Conservation (phyloP, 163 green algal genomes). For the Scenedesmus sp. region DNA sequence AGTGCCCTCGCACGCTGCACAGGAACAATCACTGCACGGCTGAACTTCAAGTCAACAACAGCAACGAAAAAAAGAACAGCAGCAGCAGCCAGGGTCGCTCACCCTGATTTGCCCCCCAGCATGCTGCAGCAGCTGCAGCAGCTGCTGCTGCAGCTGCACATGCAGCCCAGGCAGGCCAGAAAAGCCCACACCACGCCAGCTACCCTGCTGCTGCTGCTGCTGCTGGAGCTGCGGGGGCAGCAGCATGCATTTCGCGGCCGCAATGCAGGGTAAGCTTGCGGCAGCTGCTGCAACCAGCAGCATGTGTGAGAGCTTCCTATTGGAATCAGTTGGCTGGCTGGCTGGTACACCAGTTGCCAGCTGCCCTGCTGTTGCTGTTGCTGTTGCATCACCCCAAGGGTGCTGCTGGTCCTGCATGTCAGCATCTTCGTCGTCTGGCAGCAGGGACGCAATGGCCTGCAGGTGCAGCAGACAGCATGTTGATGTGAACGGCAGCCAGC, state of each 20-base stretch:
- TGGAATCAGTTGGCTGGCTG: not conserved
- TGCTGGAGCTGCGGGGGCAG: not conserved
- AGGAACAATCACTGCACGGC: too few relatives aligned
- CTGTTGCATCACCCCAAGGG: not conserved
- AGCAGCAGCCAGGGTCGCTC: not conserved
- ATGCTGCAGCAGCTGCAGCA: slow-evolving; percentile 23
- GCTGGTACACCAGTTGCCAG: not conserved
- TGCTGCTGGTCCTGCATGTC: slow-evolving; percentile 3
- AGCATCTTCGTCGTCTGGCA: not conserved
- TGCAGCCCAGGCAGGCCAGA: slow-evolving; percentile 25
- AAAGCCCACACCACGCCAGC: slow-evolving; percentile 22
- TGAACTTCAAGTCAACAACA: too few relatives aligned
- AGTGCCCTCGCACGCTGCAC: too few relatives aligned
- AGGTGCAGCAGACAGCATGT: not conserved
- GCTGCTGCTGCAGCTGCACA: slow-evolving; percentile 25
- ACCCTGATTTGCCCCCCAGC: not conserved
- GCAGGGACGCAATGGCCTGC: not conserved
- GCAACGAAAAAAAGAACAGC: not conserved
- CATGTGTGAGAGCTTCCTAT: slow-evolving; percentile 24
- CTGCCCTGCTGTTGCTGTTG: slow-evolving; percentile 29
- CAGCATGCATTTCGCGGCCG: slow-evolving; percentile 1
- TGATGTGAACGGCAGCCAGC: not conserved
- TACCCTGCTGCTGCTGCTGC: slow-evolving; percentile 24
- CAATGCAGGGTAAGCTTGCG: slow-evolving; percentile 20
- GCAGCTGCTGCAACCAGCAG: slow-evolving; percentile 23